These are phyloP conservation scores for Chaetomium cochliodes DNA, from an alignment of 495 filamentous ascomycete genomes.

Conservation along the genomic window DNA sequence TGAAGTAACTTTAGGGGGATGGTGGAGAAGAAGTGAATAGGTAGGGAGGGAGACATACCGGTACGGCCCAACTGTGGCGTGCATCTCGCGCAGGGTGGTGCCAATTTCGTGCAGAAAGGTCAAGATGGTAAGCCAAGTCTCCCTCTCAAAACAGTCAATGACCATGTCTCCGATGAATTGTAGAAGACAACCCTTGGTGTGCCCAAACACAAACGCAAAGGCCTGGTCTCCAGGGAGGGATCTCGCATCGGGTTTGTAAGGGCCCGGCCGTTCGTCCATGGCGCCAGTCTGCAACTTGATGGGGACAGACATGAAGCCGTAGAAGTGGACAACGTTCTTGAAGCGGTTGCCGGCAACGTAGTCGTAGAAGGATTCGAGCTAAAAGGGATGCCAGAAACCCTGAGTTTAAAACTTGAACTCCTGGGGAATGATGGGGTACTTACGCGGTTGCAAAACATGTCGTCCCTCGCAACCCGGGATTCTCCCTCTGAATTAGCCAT, in stretches of 20 bases:
- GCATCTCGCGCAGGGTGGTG: neutral
- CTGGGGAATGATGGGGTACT: neutral
- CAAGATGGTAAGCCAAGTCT: neutral
- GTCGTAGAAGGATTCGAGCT: slow-evolving; percentile 1
- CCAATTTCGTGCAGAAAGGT: neutral
- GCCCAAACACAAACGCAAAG: neutral
- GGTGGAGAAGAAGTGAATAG: neutral
- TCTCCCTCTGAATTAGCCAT: neutral
- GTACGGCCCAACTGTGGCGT: neutral
- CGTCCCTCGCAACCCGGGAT: neutral
- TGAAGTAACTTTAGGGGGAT: neutral
- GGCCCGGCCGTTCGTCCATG: too few relatives aligned
- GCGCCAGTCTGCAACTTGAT: neutral
- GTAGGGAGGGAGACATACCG: neutral
- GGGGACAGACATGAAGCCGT: neutral
- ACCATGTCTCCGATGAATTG: neutral
- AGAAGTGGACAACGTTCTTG: neutral
- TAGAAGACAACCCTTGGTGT: neutral
- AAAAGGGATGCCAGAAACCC: neutral
- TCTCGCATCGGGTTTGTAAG: neutral
- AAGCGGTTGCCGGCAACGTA: neutral
- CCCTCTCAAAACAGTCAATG: neutral
- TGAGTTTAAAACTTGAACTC: neutral
- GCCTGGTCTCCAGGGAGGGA: neutral
- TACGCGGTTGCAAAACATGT: neutral